Evolutionary conservation across 2,329 filamentous ascomycete species (phyloP), one percentile per base, ranked within the genome.

Genomic region (Pseudogymnoascus sp.): DNA sequence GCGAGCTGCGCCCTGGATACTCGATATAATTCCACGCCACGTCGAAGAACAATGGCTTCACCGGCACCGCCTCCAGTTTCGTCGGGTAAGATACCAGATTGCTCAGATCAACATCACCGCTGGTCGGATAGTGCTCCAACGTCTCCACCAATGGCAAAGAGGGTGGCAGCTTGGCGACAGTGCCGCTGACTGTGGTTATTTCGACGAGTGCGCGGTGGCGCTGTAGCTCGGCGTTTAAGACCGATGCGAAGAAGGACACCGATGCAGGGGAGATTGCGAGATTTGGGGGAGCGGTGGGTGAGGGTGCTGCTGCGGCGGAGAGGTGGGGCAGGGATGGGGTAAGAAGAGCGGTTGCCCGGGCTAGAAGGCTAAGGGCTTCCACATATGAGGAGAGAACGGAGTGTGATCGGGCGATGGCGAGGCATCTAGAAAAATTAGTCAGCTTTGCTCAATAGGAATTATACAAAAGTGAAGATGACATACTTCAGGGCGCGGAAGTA

Each of bases 11-110:
- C 36, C 86, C 87, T 0, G 93, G 92, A 72, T 99, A 99, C 59
- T 91, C 86, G 66, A 99, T 93, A 74, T 97, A 97, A 74, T 97
- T 97, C 90, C 91, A 99, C 8, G 95, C 95, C 6, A 96, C 88
- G 72, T 99, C 95, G 64, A 97, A 85, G 80, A 97, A 97, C 36
- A 97, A 82, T 28, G 95, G 95, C 79, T 99, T 99, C 61, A 96
- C 88, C 0, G 95, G 92, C 40, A 97, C 86, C 1, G 89, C 83
- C 66, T 90, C 86, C 68, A 97, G 78, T 72, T 87, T 89, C 1
- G 93, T 93, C 11, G 95, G 95, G 75, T 93, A 97, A 3, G 87
- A 84, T 56, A 97, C 93, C 25, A 99, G 78, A 68, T 93, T 93
- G 43, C 81, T 81, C 25, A 97, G 80, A 73, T 96, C 87, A 8